These are phyloP conservation scores for Eremochloa ophiuroides DNA, from an alignment of 176 grass and related monocot species.

Conservation along the genomic window DNA sequence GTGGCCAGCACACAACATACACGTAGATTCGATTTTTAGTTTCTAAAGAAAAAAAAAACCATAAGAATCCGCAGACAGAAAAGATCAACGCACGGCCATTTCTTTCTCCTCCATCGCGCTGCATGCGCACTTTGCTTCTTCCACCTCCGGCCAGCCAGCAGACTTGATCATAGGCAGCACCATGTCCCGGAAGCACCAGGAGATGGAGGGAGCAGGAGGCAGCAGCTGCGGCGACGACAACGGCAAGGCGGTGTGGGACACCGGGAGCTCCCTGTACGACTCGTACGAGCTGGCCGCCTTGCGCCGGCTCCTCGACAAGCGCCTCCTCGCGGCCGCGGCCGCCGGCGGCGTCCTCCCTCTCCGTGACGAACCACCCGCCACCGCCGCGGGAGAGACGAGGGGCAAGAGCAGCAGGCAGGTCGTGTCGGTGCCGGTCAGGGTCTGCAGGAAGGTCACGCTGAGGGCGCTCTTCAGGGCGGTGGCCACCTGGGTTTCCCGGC, in stretches of 20 bases:
- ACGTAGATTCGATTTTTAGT: background rate
- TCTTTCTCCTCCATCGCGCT: background rate
- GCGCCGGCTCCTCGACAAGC: slow-evolving; percentile 42
- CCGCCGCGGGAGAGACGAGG: background rate
- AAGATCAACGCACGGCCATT: background rate
- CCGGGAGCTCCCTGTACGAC: slow-evolving; percentile 69
- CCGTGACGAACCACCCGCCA: background rate
- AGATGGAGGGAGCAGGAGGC: background rate
- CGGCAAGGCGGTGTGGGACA: slow-evolving; percentile 44
- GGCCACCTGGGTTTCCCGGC: slow-evolving; percentile 27
- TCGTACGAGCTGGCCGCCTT: slow-evolving; percentile 73
- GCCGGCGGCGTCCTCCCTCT: background rate
- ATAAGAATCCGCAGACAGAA: background rate
- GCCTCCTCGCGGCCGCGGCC: slow-evolving; percentile 13
- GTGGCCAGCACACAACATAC: background rate
- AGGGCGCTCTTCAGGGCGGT: slow-evolving; percentile 30
- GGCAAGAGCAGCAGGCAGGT: background rate
- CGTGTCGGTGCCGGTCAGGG: background rate
- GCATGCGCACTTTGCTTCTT: background rate
- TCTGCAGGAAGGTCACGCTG: slow-evolving; percentile 33
- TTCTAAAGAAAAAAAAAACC: background rate
- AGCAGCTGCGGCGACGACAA: background rate
- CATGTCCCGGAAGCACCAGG: slow-evolving; percentile 24
- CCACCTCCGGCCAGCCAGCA: background rate
- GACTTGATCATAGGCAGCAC: background rate